A percentile compares a stretch with the other conserved stretches of the same genome.
These are phyloP conservation scores for Stagonosporopsis rhizophila DNA, from an alignment of 2,329 filamentous ascomycete species.

Conservation along the genomic window DNA sequence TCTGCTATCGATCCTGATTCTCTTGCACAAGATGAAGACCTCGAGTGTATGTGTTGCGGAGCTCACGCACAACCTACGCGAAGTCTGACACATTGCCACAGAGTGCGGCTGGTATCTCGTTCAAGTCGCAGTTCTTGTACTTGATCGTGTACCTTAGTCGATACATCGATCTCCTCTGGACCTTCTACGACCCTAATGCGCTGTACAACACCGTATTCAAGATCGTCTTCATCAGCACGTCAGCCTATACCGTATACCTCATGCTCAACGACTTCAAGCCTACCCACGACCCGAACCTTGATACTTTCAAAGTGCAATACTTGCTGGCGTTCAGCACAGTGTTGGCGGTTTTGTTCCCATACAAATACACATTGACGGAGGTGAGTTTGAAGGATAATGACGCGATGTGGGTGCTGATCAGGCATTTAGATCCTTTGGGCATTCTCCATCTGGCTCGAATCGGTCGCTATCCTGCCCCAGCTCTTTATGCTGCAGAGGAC, in stretches of 20 bases:
- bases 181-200: slow-evolving; percentile 70
- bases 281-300: slow-evolving; percentile 94
- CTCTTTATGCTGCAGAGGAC: slow-evolving; percentile 98
- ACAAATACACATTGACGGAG: slow-evolving; percentile 79
- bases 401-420: slow-evolving; percentile 18
- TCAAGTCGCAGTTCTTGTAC: slow-evolving; percentile 97
- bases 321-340: slow-evolving; percentile 81
- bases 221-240: slow-evolving; percentile 88
- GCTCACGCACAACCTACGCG: not conserved
- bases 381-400: slow-evolving; percentile 41
- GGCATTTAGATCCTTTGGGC: slow-evolving; percentile 84
- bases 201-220: slow-evolving; percentile 96
- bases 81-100: slow-evolving; percentile 4
- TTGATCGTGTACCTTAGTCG: slow-evolving; percentile 91
- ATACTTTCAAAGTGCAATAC: slow-evolving; percentile 97
- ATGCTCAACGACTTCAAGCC: slow-evolving; percentile 98
- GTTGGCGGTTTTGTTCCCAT: slow-evolving; percentile 82
- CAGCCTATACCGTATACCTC: slow-evolving; percentile 94
- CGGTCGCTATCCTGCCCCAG: slow-evolving; percentile 94
- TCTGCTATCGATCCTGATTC: slow-evolving; percentile 88
- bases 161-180: slow-evolving; percentile 90
- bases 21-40: slow-evolving; percentile 92
- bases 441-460: slow-evolving; percentile 98
- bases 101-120: slow-evolving; percentile 97
- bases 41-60: slow-evolving; percentile 72